Base-by-base conservation (phyloP, 148 eudicot genomes). In the Nepenthes gracilis region DNA sequence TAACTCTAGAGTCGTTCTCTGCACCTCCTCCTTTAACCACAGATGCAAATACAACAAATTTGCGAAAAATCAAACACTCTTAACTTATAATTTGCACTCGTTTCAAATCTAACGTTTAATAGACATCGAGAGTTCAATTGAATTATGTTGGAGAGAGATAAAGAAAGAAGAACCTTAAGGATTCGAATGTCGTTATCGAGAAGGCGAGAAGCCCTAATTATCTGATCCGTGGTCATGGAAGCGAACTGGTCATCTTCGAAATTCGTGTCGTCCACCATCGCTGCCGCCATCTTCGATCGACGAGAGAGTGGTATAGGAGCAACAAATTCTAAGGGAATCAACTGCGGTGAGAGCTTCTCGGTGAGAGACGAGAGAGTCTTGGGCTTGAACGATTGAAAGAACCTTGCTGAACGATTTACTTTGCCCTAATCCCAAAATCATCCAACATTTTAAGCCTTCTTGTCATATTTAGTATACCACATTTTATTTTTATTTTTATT, bases 151-250 rank as follows among this genome's bases (percentile, higher is more conserved):
- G 8, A 40, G 4, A 40, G 45, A 40, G 53, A 9, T 52, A 13
- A 60, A 23, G 33, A 59, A 35, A 47, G 4, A 23, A 34, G 2
- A 32, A 84, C 94, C 86, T 82, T 90, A 47, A 80, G 81, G 55
- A 80, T 79, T 6, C 98, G 87, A 69, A 88, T 86, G 75, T 88
- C 96, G 55, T 79, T 88, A 14, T 93, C 98, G 62, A 93, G 95
- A 12, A 93, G 87, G 2, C 91, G 85, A 35, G 96, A 79, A 75
- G 86, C 87, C 74, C 91, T 78, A 62, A 56, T 32, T 6, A 88
- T 70, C 61, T 93, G 96, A 1, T 88, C 96, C 2, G 88, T 93
- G 57, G 96, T 68, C 81, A 88, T 76, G 6, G 95, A 80, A 14
- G 87, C 74, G 2, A 88, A 71, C 63, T 85, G 89, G 54, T 88